phyloP scores from a whole-genome alignment of 2,329 filamentous ascomycete species.

The Hymenoscyphus albidus region DNA sequence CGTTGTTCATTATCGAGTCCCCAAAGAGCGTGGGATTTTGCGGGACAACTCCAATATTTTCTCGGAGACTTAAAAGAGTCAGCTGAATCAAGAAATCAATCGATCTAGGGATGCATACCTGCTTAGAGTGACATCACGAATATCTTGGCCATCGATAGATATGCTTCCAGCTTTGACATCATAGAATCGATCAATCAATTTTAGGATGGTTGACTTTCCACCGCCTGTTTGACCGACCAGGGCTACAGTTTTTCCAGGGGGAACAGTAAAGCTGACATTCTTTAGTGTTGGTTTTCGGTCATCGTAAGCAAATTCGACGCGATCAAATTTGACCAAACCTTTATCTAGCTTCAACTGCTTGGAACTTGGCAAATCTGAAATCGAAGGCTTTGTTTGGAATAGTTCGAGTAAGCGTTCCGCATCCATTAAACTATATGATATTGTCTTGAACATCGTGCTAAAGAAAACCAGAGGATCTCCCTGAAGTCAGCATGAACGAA shows the following conservation, averaged over 20 bases:
- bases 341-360: constrained; percentile 42
- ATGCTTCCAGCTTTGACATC: constrained; percentile 40
- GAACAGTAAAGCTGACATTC: constrained; percentile 36
- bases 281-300: constrained; percentile 34
- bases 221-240: constrained; percentile 45
- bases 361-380: constrained; percentile 47
- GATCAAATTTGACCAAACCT: constrained; percentile 34
- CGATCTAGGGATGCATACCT: constrained; percentile 46
- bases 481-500: constrained; percentile 6
- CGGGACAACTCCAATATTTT: constrained; percentile 52
- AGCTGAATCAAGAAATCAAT: constrained; percentile 32
- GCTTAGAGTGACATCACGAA: constrained; percentile 41
- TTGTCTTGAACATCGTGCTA: constrained; percentile 45
- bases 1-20: constrained; percentile 43
- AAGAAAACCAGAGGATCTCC: constrained; percentile 36
- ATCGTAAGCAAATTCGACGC: constrained; percentile 39
- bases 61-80: constrained; percentile 31
- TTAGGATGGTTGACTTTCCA: constrained; percentile 43
- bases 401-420: constrained; percentile 58
- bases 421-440: constrained; percentile 56
- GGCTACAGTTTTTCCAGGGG: constrained; percentile 40
- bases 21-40: constrained; percentile 56
- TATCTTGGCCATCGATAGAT: constrained; percentile 37
- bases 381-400: constrained; percentile 53
- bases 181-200: constrained; percentile 45